phyloP scores from a whole-genome alignment of 345 rosid species.

The Bruguiera sexangula region DNA sequence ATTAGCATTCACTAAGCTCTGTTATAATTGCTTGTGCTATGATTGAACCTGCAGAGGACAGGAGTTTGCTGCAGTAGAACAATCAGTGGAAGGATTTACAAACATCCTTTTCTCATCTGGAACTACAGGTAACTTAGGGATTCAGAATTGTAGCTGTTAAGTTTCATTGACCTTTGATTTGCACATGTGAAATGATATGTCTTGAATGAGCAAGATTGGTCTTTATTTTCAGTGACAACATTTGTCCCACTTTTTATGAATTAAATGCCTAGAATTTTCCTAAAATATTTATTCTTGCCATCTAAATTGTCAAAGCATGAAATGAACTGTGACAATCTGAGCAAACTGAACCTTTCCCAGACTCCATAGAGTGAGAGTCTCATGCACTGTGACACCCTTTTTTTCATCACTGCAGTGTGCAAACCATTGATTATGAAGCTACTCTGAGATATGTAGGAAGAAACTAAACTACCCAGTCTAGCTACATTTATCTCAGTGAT shows the following conservation, averaged over 20 bases:
- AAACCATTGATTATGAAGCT: too few relatives aligned
- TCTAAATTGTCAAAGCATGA: too few relatives aligned
- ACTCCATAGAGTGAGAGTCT: too few relatives aligned
- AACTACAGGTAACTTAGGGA: slow-evolving; percentile 70
- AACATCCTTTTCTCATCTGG: slow-evolving; percentile 97
- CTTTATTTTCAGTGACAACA: neutral
- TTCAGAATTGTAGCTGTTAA: slow-evolving; percentile 2
- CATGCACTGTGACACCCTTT: too few relatives aligned
- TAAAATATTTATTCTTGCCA: neutral
- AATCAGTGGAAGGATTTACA: slow-evolving; percentile 70
- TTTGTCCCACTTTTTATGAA: neutral
- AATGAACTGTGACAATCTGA: too few relatives aligned
- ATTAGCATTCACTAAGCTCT: slow-evolving; percentile 9
- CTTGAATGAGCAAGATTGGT: neutral
- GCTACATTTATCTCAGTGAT: neutral
- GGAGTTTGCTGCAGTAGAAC: slow-evolving; percentile 70
- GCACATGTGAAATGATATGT: neutral
- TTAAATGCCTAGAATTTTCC: neutral
- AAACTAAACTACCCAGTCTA: neutral
- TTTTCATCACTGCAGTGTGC: too few relatives aligned
- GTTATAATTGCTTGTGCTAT: slow-evolving; percentile 7
- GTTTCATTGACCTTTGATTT: slow-evolving; percentile 9
- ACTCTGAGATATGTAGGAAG: neutral
- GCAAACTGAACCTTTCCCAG: too few relatives aligned
- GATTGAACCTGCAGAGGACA: slow-evolving; percentile 48